Percentiles rank a stretch among this genome's conserved stretches.
These are phyloP conservation scores for Heritiera littoralis DNA, from an alignment of 345 rosid species.

Conservation along the genomic window DNA sequence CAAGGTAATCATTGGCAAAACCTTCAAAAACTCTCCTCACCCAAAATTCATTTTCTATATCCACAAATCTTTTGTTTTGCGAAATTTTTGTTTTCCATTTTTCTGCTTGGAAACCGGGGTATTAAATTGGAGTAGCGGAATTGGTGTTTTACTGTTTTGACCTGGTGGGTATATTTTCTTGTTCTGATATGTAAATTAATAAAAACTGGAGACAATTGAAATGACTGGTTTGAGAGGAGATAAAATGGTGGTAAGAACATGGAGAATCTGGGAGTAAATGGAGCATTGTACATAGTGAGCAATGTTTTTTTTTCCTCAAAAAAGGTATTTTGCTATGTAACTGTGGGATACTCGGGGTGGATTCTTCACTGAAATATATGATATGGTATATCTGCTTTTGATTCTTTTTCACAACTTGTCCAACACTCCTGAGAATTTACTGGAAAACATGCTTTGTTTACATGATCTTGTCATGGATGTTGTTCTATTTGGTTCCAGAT, in stretches of 20 bases:
- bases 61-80: constrained; percentile 29
- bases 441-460: not conserved
- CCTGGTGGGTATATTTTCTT: constrained; percentile 36
- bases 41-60: constrained; percentile 30
- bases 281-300: constrained; percentile 38
- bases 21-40: constrained; percentile 27
- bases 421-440: not conserved
- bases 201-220: constrained; percentile 32
- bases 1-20: constrained; percentile 44
- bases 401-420: constrained; percentile 30
- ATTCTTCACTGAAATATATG: constrained; percentile 32
- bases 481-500: not conserved
- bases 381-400: constrained; percentile 26
- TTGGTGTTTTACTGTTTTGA: not conserved
- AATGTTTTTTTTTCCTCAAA: not conserved
- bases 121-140: constrained; percentile 24
- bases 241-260: constrained; percentile 1
- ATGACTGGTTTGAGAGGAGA: constrained; percentile 14
- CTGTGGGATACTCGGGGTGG: constrained; percentile 37
- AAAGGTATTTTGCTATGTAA: constrained; percentile 40
- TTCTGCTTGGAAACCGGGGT: constrained; percentile 29
- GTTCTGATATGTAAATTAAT: constrained; percentile 43
- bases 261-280: not conserved
- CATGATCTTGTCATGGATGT: not conserved
- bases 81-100: constrained; percentile 23